Evolutionary conservation across 306 rosid genomes (phyloP).

Genomic region (Corylus avellana): DNA sequence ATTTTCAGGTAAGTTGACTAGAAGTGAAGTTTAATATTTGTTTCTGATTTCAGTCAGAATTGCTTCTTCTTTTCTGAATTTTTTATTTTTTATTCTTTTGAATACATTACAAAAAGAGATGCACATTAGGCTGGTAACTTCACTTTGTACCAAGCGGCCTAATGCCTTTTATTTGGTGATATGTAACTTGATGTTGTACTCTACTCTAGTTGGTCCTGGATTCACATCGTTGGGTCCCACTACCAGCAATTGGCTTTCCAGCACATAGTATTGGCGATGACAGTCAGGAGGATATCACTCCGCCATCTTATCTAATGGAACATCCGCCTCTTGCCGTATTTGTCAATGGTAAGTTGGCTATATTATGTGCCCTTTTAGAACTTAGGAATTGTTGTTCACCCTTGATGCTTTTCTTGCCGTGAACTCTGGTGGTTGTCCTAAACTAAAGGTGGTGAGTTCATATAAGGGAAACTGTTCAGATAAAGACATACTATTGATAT

Average conservation of each 20-base stretch:
- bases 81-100: conserved; percentile 7
- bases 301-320: conserved; percentile 93
- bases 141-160: conserved; percentile 18
- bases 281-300: conserved; percentile 84
- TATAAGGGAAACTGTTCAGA: background rate
- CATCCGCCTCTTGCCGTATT: conserved; percentile 99
- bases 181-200: conserved; percentile 27
- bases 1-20: conserved; percentile 76
- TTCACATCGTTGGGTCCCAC: conserved; percentile 99
- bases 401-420: background rate
- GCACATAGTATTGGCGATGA: conserved; percentile 59
- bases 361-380: conserved; percentile 12
- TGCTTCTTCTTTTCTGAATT: background rate
- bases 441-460: conserved; percentile 7
- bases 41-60: conserved; percentile 22
- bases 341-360: conserved; percentile 66
- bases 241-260: conserved; percentile 87
- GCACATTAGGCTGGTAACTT: conserved; percentile 21
- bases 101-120: conserved; percentile 12
- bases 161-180: conserved; percentile 5
- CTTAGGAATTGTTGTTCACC: conserved; percentile 21
- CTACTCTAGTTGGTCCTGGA: conserved; percentile 81
- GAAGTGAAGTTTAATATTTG: conserved; percentile 24
- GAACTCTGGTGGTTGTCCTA: background rate
- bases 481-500: background rate